Base-by-base conservation (phyloP, 2,329 filamentous ascomycete species). In the Trichoderma atrobrunneum region DNA sequence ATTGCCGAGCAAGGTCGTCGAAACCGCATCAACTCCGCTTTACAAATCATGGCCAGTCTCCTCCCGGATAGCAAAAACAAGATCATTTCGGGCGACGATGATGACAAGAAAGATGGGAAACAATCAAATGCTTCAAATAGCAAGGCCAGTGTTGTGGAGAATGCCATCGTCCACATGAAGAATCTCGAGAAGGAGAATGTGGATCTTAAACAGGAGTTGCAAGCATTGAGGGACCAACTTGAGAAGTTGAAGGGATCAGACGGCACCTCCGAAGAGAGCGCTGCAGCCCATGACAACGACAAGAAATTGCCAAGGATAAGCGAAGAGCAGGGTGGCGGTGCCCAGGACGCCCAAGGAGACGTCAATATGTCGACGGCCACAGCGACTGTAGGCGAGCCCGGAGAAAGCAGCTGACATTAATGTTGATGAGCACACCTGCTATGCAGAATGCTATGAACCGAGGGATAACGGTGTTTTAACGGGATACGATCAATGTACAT, bases 81-180 rank as follows among this genome's bases (percentile, higher is more conserved):
- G 63, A 79, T 81, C 18, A 83, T 79, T 26, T 80, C 78, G 16
- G 81, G 78, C 32, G 83, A 84, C 59, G 84, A 85, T 32, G 84
- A 85, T 30, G 85, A 85, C 1, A 82, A 85, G 76, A 85, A 87
- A 79, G 82, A 84, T 34, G 79, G 79, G 7, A 86, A 86, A 77
- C 83, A 83, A 69, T 81, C 80, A 7, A 85, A 83, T 72, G 87
- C 89, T 67, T 90, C 92, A 36, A 94, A 91, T 78, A 98, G 94
- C 82, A 99, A 98, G 81, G 96, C 96, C 1, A 97, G 93, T 76
- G 98, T 97, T 1, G 96, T 99, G n/a, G 96, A 99, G 82, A 91
- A 93, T 82, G 96, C 96, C 1, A 98, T 98, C 77, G 91, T 95
- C 72, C 98, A 98, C 79, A 98, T 99, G 83, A 95, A 93, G 81